Conservation (phyloP, 371 early-diverging fungal species). For the Mucor piriformis region DNA sequence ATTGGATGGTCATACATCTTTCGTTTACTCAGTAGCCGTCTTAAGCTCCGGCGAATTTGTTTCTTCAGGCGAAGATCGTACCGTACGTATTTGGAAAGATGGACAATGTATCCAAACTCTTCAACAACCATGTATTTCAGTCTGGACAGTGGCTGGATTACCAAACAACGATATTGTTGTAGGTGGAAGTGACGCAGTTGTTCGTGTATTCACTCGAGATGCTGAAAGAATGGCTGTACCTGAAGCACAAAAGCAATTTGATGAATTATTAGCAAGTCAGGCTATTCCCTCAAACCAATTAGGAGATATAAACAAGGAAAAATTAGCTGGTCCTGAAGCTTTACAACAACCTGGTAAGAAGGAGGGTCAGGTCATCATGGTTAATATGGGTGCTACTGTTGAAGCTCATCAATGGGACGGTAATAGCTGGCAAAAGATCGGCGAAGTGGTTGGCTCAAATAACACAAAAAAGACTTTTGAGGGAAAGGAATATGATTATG, state of each 20-base stretch:
- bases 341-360: slow-evolving; percentile 74
- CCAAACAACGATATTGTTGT: slow-evolving; percentile 88
- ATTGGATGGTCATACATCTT: slow-evolving; percentile 89
- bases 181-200: slow-evolving; percentile 84
- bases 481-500: slow-evolving; percentile 95
- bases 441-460: slow-evolving; percentile 94
- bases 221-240: slow-evolving; percentile 65
- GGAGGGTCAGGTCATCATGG: slow-evolving; percentile 91
- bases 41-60: slow-evolving; percentile 80
- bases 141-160: slow-evolving; percentile 85
- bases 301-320: slow-evolving; percentile 82
- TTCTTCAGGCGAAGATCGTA: slow-evolving; percentile 93
- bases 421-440: slow-evolving; percentile 88
- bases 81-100: slow-evolving; percentile 87
- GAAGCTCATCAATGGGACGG: slow-evolving; percentile 90
- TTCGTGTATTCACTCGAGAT: slow-evolving; percentile 80
- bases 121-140: slow-evolving; percentile 85
- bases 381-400: slow-evolving; percentile 66
- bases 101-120: slow-evolving; percentile 79
- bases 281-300: slow-evolving; percentile 84
- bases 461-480: slow-evolving; percentile 73
- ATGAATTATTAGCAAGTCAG: slow-evolving; percentile 73
- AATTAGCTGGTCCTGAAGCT: slow-evolving; percentile 80
- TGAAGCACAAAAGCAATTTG: slow-evolving; percentile 60
- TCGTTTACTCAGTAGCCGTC: slow-evolving; percentile 83